Evolutionary conservation across 495 filamentous ascomycete species (phyloP).

Genomic region (Penicillium tannophilum): DNA sequence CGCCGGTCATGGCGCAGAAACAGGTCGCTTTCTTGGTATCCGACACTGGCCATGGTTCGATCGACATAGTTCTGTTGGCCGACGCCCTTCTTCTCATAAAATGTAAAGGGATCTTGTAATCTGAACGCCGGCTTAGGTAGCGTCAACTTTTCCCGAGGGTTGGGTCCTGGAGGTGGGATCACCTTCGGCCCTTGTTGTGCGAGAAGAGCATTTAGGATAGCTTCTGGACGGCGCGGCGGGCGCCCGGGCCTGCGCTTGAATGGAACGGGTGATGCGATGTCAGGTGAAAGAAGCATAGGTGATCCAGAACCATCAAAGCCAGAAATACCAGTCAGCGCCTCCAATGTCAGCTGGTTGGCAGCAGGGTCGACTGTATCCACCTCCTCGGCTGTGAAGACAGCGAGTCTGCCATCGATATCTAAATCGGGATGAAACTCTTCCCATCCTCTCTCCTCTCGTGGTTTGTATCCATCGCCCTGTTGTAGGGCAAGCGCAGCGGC

Average conservation of each 20-base stretch:
- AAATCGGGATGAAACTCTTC: slow-evolving; percentile 96
- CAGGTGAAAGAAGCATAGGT: slow-evolving; percentile 20
- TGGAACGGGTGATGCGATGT: slow-evolving; percentile 35
- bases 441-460: slow-evolving; percentile 93
- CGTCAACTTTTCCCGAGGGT: slow-evolving; percentile 66
- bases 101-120: slow-evolving; percentile 59
- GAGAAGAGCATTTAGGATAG: slow-evolving; percentile 61
- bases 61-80: slow-evolving; percentile 76
- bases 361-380: slow-evolving; percentile 67
- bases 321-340: slow-evolving; percentile 31
- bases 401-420: slow-evolving; percentile 78
- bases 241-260: slow-evolving; percentile 63
- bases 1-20: slow-evolving; percentile 75
- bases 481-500: slow-evolving; percentile 82
- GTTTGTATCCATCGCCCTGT: slow-evolving; percentile 93
- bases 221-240: slow-evolving; percentile 61
- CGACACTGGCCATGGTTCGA: slow-evolving; percentile 88
- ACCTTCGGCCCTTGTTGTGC: slow-evolving; percentile 60
- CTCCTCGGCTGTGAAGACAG: slow-evolving; percentile 77
- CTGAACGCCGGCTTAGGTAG: slow-evolving; percentile 65
- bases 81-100: slow-evolving; percentile 61
- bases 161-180: slow-evolving; percentile 63
- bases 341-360: slow-evolving; percentile 28
- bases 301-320: slow-evolving; percentile 20
- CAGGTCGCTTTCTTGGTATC: slow-evolving; percentile 91